These are phyloP conservation scores for Pythium grandisporangium DNA, from an alignment of 352 stramenopile genomes.

Conservation along the genomic window DNA sequence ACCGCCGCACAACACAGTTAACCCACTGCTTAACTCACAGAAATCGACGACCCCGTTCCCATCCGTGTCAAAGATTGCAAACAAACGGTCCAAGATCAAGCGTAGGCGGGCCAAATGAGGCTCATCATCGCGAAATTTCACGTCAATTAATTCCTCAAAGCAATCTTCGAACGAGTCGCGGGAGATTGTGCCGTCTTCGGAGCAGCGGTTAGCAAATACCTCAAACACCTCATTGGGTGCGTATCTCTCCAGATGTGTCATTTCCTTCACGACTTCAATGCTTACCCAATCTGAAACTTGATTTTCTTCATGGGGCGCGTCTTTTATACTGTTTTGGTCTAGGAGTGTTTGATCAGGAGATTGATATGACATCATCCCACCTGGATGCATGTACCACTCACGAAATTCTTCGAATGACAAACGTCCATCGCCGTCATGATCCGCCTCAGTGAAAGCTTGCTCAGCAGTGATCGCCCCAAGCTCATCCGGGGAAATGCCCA, in stretches of 20 bases:
- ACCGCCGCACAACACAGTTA: slow-evolving; percentile 78
- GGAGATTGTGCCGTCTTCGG: slow-evolving; percentile 68
- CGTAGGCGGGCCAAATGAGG: slow-evolving; percentile 46
- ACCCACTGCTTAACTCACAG: slow-evolving; percentile 70
- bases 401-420: slow-evolving; percentile 83
- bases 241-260: slow-evolving; percentile 80
- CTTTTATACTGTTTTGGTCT: too few species aligned
- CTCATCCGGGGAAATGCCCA: slow-evolving; percentile 64
- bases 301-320: too few species aligned
- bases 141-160: slow-evolving; percentile 78
- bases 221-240: slow-evolving; percentile 79
- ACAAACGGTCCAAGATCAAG: slow-evolving; percentile 68
- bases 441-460: slow-evolving; percentile 73
- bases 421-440: slow-evolving; percentile 64
- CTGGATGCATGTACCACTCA: slow-evolving; percentile 62
- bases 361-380: slow-evolving; percentile 12
- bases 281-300: slow-evolving; percentile 54
- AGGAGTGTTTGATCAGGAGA: too few species aligned
- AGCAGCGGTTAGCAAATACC: slow-evolving; percentile 76
- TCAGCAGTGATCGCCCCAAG: slow-evolving; percentile 67
- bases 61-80: slow-evolving; percentile 76
- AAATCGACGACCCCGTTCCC: slow-evolving; percentile 76
- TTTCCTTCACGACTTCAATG: slow-evolving; percentile 72
- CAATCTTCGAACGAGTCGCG: slow-evolving; percentile 77
- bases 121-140: slow-evolving; percentile 68